Evolutionary conservation across 345 rosid genomes (phyloP), one percentile per base, ranked within the genome.

Genomic region (Ceriops tagal): DNA sequence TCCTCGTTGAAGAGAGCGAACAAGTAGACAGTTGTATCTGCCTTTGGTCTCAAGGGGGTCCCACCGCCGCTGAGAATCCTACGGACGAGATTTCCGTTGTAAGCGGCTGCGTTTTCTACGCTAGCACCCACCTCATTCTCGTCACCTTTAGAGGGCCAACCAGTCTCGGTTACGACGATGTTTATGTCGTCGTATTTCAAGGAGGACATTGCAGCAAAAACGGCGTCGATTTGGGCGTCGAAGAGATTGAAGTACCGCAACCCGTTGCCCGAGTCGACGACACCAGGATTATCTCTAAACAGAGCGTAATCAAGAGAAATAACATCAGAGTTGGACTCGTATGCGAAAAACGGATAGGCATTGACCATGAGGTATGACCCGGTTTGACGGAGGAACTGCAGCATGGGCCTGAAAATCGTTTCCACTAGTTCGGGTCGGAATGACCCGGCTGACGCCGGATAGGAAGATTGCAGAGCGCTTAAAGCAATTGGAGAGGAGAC

Each of bases 171-270:
- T 1, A 95, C 90, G 2, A 87, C 87, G 39, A 95, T 69, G 18
- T 70, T 68, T 5, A 95, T 73, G 16, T 95, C 98, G 6, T 92
- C 91, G 34, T 76, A 95, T 20, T 92, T 90, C 34, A 95, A 60
- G 1, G 91, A 88, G 0, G 93, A 78, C 87, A 92, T 64, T 0
- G 99, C 99, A 0, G 99, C 96, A 49, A 90, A 95, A 65, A 95
- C 98, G 73, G 99, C 98, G 75, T 95, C 99, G 77, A 95, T 81
- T 69, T 95, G 98, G 37, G 99, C 99, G 58, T 95, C 99, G 21
- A 95, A 95, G 58, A 95, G 90, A 66, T 75, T 92, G 28, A 85
- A 87, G 68, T 95, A 95, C 0, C 96, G 71, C 3, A 87, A 60
- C 57, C 99, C 98, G 46, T 90, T 95, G 9, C 96, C 89, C 10